phyloP scores from a whole-genome alignment of 1,284 basidiomycete genomes.

The Moniliophthora roreri region DNA sequence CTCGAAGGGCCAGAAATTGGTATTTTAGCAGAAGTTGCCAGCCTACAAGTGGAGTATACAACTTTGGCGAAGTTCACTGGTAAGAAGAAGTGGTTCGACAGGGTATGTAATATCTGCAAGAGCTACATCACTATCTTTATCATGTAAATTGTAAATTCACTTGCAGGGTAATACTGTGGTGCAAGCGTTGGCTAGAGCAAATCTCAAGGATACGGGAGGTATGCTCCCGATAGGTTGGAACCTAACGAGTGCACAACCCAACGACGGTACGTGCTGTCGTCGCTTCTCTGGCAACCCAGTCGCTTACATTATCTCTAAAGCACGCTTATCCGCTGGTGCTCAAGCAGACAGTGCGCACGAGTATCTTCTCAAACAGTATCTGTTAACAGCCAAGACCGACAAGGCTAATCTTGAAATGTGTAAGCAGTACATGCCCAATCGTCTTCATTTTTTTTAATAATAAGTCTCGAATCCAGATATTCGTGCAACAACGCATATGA shows the following conservation, averaged over 20 bases:
- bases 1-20: constrained; percentile 34
- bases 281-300: not conserved
- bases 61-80: constrained; percentile 58
- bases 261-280: constrained; percentile 32
- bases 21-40: constrained; percentile 55
- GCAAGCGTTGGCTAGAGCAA: constrained; percentile 41
- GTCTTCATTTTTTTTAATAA: not conserved
- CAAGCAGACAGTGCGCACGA: constrained; percentile 73
- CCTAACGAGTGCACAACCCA: constrained; percentile 37
- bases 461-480: constrained; percentile 46
- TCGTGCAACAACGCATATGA: constrained; percentile 56
- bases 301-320: constrained; percentile 24
- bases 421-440: constrained; percentile 33
- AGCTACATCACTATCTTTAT: not conserved
- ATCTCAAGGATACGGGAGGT: constrained; percentile 44
- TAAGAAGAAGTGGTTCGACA: constrained; percentile 43
- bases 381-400: constrained; percentile 62
- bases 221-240: constrained; percentile 60
- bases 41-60: constrained; percentile 56
- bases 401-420: constrained; percentile 61
- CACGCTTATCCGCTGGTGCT: constrained; percentile 58
- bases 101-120: constrained; percentile 35
- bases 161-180: constrained; percentile 52
- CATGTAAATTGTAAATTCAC: too few relatives aligned
- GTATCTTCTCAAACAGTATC: constrained; percentile 73